Percentiles rank a stretch among this genome's conserved stretches.
phyloP scores from a whole-genome alignment of 768 basidiomycete species.

The Termitomyces sp. region DNA sequence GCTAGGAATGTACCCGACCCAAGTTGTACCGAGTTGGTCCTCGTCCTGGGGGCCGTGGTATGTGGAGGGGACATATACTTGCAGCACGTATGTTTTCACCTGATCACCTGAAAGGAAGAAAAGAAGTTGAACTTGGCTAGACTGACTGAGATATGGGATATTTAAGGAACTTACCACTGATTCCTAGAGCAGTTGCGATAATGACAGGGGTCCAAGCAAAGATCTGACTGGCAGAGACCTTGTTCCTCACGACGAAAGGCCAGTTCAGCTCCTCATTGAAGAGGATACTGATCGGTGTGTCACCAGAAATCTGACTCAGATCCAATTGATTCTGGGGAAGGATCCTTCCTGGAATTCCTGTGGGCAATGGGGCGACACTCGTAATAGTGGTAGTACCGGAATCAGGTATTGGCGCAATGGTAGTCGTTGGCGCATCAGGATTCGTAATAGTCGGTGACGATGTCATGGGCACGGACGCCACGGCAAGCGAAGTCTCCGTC shows the following conservation, averaged over 20 bases:
- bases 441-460: slow-evolving; percentile 28
- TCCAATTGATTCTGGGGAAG: slow-evolving; percentile 33
- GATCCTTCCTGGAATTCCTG: slow-evolving; percentile 56
- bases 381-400: slow-evolving; percentile 18
- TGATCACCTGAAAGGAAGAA: slow-evolving; percentile 22
- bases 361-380: slow-evolving; percentile 41
- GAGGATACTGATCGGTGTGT: slow-evolving; percentile 56
- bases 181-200: slow-evolving; percentile 26
- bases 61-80: slow-evolving; percentile 59
- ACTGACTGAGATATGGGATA: slow-evolving; percentile 7
- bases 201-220: slow-evolving; percentile 62
- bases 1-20: slow-evolving; percentile 62
- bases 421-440: slow-evolving; percentile 38
- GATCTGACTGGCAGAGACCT: slow-evolving; percentile 66
- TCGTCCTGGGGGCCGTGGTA: slow-evolving; percentile 47
- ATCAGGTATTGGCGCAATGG: slow-evolving; percentile 11
- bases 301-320: slow-evolving; percentile 23
- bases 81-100: slow-evolving; percentile 48
- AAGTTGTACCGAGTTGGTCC: slow-evolving; percentile 58
- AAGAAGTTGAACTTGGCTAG: background rate
- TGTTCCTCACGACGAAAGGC: slow-evolving; percentile 56
- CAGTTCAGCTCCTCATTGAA: slow-evolving; percentile 60
- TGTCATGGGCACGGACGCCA: slow-evolving; percentile 28
- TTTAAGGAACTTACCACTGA: slow-evolving; percentile 21
- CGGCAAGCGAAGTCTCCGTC: slow-evolving; percentile 35